Conservation (phyloP, 2,329 filamentous ascomycete species). For the Anthostomella pinea region DNA sequence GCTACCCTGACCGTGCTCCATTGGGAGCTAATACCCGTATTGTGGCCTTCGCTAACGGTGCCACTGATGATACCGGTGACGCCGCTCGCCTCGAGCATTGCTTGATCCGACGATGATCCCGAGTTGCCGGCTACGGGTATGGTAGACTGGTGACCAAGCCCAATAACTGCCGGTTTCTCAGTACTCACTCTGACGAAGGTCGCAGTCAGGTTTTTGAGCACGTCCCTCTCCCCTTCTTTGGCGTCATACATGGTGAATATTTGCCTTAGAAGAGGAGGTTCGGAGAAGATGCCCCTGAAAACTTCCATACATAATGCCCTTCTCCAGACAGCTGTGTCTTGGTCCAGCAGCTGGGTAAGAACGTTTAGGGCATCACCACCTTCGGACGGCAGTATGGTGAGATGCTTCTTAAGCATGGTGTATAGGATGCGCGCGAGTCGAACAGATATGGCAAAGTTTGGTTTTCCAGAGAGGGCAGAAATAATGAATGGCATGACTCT, state of each 20-base stretch:
- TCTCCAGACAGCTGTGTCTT: constrained; percentile 83
- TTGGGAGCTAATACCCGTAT: constrained; percentile 78
- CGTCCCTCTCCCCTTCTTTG: constrained; percentile 65
- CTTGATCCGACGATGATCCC: constrained; percentile 69
- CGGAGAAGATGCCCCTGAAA: constrained; percentile 79
- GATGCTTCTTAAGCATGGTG: constrained; percentile 74
- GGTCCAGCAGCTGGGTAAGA: constrained; percentile 82
- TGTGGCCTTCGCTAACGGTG: constrained; percentile 64
- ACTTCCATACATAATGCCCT: constrained; percentile 88
- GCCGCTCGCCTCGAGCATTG: constrained; percentile 84
- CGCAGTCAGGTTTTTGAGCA: constrained; percentile 79
- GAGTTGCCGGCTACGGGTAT: constrained; percentile 63
- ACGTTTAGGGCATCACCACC: constrained; percentile 80
- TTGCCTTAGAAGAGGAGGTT: constrained; percentile 72
- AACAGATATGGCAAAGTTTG: constrained; percentile 78
- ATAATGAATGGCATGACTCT: constrained; percentile 82
- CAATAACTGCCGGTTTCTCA: constrained; percentile 86
- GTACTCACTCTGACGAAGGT: constrained; percentile 90
- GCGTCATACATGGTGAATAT: constrained; percentile 81
- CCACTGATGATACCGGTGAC: constrained; percentile 83
- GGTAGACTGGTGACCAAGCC: constrained; percentile 83
- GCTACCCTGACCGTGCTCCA: constrained; percentile 87
- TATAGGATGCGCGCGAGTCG: constrained; percentile 81
- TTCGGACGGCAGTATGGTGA: constrained; percentile 71
- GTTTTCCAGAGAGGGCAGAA: constrained; percentile 71